These are phyloP conservation scores for Tricholoma flavovirens DNA, from an alignment of 768 basidiomycete species.

Conservation along the genomic window DNA sequence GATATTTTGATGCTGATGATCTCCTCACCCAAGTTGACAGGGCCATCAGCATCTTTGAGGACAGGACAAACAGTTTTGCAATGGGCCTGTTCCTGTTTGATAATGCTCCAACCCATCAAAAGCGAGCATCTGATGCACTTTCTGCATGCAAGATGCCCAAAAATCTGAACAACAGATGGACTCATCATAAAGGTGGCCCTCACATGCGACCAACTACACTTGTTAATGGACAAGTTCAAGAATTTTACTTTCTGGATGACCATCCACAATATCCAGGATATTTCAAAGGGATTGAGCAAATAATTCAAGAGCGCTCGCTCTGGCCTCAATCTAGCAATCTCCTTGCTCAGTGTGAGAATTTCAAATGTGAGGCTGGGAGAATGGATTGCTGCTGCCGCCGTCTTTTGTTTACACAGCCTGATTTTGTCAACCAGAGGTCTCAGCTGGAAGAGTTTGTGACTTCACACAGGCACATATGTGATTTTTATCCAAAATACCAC, in stretches of 20 bases:
- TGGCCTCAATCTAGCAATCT: slow-evolving; percentile 14
- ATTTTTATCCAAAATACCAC: slow-evolving; percentile 34
- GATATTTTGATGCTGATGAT: too few relatives aligned
- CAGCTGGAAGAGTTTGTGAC: slow-evolving; percentile 20
- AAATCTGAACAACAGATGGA: too few relatives aligned
- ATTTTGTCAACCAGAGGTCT: too few relatives aligned
- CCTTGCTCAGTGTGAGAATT: slow-evolving; percentile 4
- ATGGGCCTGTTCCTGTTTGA: too few relatives aligned
- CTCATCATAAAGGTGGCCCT: too few relatives aligned
- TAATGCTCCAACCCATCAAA: too few relatives aligned
- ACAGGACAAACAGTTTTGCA: too few relatives aligned
- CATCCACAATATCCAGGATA: slow-evolving; percentile 24
- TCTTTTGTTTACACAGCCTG: slow-evolving; percentile 8
- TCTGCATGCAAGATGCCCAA: too few relatives aligned
- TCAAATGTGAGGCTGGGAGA: slow-evolving; percentile 15
- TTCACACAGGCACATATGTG: slow-evolving; percentile 19
- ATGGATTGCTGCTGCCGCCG: slow-evolving; percentile 16
- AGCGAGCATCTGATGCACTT: too few relatives aligned
- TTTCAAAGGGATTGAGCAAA: slow-evolving; percentile 34
- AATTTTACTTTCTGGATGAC: slow-evolving; percentile 26
- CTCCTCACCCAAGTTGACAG: too few relatives aligned
- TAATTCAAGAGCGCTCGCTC: slow-evolving; percentile 16
- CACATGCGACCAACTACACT: slow-evolving; percentile 2
- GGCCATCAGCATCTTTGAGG: too few relatives aligned
- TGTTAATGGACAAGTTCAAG: slow-evolving; percentile 18